A percentile compares a stretch with the other conserved stretches of the same genome.
Conservation (phyloP, 805 yeast genomes). For the Candida peoriensis region DNA sequence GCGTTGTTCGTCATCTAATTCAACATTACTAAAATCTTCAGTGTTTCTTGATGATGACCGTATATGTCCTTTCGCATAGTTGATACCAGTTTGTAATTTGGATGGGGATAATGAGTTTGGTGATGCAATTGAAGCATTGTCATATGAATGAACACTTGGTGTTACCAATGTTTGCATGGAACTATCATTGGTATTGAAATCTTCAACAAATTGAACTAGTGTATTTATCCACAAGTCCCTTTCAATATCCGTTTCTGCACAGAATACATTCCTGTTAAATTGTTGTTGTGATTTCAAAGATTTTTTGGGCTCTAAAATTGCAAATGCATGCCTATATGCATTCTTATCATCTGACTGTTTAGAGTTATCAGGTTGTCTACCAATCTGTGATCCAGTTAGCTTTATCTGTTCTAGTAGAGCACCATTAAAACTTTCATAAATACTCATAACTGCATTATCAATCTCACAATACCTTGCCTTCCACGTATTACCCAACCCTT, state of each 20-base stretch:
- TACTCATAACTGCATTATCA: conserved; percentile 51
- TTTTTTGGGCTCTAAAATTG: conserved; percentile 42
- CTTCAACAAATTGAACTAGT: conserved; percentile 30
- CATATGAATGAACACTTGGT: background rate
- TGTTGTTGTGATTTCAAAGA: conserved; percentile 14
- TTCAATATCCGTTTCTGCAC: conserved; percentile 76
- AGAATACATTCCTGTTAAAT: conserved; percentile 54
- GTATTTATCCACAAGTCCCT: conserved; percentile 67
- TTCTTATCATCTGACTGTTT: conserved; percentile 23
- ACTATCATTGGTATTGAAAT: background rate
- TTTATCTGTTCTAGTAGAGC: conserved; percentile 46
- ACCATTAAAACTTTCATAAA: conserved; percentile 56
- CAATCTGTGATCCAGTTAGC: conserved; percentile 48
- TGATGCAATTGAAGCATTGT: background rate
- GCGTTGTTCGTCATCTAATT: too few relatives aligned
- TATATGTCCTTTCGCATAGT: background rate
- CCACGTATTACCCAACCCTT: conserved; percentile 64
- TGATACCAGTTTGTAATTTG: too few relatives aligned
- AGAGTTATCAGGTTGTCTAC: conserved; percentile 37
- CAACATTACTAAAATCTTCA: conserved; percentile 14
- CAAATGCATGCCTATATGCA: conserved; percentile 53
- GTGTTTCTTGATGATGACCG: background rate
- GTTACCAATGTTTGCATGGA: background rate
- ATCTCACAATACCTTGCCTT: conserved; percentile 63
- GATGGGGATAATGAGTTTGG: background rate